phyloP scores from a whole-genome alignment of 305 asterid genomes.

The Caryopteris hybrid region DNA sequence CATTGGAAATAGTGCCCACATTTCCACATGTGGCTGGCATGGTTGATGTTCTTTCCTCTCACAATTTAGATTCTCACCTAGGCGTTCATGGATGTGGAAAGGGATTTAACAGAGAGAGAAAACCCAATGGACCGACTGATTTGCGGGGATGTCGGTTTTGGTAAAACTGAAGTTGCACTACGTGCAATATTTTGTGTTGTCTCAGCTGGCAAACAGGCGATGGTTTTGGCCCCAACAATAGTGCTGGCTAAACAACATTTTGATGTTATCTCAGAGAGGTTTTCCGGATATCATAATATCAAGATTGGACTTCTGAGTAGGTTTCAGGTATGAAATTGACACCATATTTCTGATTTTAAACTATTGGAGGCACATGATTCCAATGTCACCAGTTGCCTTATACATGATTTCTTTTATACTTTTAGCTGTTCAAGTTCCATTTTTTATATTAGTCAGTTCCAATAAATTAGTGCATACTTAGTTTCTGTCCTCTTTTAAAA shows the following conservation, averaged over 20 bases:
- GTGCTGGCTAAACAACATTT: constrained; percentile 95
- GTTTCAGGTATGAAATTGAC: constrained; percentile 68
- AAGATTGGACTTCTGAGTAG: constrained; percentile 87
- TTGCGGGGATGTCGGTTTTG: constrained; percentile 98
- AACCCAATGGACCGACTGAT: constrained; percentile 95
- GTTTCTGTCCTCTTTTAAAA: background rate
- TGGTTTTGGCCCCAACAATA: constrained; percentile 93
- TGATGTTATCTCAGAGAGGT: constrained; percentile 83
- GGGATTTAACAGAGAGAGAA: constrained; percentile 87
- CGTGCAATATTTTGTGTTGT: constrained; percentile 96
- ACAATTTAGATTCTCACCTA: constrained; percentile 46
- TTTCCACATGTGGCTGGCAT: constrained; percentile 21
- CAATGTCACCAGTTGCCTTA: constrained; percentile 1
- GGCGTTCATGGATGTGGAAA: constrained; percentile 92
- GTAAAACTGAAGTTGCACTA: constrained; percentile 95
- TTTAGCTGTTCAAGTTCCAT: constrained; percentile 6
- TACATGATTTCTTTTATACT: background rate
- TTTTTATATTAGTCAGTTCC: background rate
- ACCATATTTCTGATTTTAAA: constrained; percentile 9
- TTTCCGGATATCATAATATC: constrained; percentile 57
- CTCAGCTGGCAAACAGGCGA: constrained; percentile 86
- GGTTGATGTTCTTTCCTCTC: constrained; percentile 35
- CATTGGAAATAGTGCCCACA: background rate
- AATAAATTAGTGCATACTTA: background rate
- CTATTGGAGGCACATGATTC: constrained; percentile 3